These are phyloP conservation scores for Furcasterigmium sp. DNA, from an alignment of 2,329 filamentous ascomycete genomes.

Conservation along the genomic window DNA sequence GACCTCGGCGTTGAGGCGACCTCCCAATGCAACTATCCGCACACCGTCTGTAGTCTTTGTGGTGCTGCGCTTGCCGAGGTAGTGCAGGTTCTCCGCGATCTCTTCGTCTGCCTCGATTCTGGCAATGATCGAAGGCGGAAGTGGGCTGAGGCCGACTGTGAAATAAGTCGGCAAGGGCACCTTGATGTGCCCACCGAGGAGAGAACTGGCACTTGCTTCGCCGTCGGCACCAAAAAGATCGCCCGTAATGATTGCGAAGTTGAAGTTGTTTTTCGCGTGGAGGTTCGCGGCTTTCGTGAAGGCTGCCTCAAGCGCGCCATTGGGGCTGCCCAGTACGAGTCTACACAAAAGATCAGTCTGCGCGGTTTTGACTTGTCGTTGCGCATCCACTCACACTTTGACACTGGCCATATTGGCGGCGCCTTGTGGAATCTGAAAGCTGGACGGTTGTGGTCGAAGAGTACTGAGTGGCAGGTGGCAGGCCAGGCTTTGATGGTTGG, in stretches of 20 bases:
- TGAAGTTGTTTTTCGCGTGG: slow-evolving; percentile 83
- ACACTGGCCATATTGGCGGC: slow-evolving; percentile 34
- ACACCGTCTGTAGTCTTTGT: slow-evolving; percentile 88
- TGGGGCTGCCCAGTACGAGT: slow-evolving; percentile 77
- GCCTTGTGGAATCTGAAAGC: slow-evolving; percentile 1
- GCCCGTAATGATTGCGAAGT: slow-evolving; percentile 78
- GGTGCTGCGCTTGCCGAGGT: slow-evolving; percentile 78
- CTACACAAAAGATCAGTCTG: slow-evolving; percentile 32
- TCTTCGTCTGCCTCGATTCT: slow-evolving; percentile 69
- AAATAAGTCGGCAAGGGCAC: slow-evolving; percentile 89
- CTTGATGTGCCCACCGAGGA: slow-evolving; percentile 67
- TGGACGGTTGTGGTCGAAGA: slow-evolving; percentile 2
- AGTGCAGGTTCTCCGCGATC: slow-evolving; percentile 87
- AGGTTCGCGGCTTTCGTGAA: slow-evolving; percentile 77
- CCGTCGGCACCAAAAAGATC: slow-evolving; percentile 68
- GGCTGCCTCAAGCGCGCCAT: slow-evolving; percentile 69
- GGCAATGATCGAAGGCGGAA: slow-evolving; percentile 66
- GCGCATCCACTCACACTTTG: slow-evolving; percentile 35
- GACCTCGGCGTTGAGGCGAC: slow-evolving; percentile 58
- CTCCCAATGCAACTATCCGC: slow-evolving; percentile 81
- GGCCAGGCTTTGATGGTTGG: slow-evolving; percentile 6
- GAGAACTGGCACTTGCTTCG: slow-evolving; percentile 52
- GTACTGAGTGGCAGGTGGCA: too few relatives aligned
- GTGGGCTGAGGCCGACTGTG: slow-evolving; percentile 66
- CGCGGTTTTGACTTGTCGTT: not conserved